phyloP scores from a whole-genome alignment of 257 asterid genomes.

The Petunia axillaris region DNA sequence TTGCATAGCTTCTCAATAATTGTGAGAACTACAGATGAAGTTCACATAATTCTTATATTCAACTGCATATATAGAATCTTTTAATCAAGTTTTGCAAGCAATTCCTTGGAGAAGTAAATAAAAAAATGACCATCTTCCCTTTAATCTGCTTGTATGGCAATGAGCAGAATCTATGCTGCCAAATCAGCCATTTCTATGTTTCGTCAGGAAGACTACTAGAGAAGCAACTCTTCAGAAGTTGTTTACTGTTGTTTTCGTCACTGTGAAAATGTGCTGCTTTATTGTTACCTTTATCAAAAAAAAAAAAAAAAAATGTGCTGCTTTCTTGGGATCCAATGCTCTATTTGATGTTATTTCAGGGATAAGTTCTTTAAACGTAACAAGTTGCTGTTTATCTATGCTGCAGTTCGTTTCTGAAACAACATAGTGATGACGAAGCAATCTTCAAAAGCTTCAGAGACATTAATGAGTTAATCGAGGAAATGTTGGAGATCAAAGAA shows the following conservation, averaged over 20 bases:
- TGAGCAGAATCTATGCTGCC: not conserved
- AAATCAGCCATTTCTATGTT: not conserved
- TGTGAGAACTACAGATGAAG: not conserved
- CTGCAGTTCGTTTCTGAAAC: conserved; percentile 82
- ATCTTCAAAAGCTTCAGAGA: conserved; percentile 83
- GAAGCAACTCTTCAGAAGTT: conserved; percentile 3
- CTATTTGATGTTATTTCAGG: not conserved
- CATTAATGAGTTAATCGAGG: conserved; percentile 81
- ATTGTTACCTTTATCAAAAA: no score
- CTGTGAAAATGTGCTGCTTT: not conserved
- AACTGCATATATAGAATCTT: conserved; percentile 9
- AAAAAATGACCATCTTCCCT: not conserved
- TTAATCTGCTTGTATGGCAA: conserved; percentile 10
- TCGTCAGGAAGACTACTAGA: not conserved
- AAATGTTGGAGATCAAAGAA: conserved; percentile 80
- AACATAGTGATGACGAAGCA: conserved; percentile 80
- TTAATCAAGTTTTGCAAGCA: not conserved
- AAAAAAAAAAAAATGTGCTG: no score
- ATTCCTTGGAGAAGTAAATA: conserved; percentile 5
- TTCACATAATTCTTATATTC: not conserved
- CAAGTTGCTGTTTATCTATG: conserved; percentile 16
- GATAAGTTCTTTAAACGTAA: conserved; percentile 4
- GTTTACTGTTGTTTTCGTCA: not conserved
- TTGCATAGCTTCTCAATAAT: not conserved
- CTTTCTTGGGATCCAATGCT: not conserved